Conservation (phyloP, 306 rosid species). For the Clitoria ternatea region DNA sequence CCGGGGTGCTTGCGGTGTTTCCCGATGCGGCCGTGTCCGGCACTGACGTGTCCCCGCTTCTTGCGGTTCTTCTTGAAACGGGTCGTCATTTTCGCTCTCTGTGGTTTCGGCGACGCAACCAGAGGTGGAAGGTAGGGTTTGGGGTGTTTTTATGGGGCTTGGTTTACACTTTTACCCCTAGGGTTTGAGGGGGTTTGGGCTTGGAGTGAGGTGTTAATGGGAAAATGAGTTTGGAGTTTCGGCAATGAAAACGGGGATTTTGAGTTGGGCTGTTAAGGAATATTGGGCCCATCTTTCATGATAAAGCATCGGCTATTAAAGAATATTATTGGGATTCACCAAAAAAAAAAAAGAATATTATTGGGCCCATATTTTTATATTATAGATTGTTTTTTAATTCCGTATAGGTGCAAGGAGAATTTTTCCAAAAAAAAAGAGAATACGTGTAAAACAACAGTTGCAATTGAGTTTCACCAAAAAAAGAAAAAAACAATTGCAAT, state of each 20-base stretch:
- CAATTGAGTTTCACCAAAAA: too few relatives aligned
- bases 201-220: not conserved
- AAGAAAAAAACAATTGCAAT: not conserved
- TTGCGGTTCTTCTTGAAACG: slow-evolving; percentile 87
- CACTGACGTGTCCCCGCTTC: slow-evolving; percentile 95
- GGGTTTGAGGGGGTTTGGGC: slow-evolving; percentile 12
- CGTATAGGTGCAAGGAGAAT: too few relatives aligned
- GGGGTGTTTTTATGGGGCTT: not conserved
- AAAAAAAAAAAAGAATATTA: too few relatives aligned
- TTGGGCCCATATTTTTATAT: too few relatives aligned
- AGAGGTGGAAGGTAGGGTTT: slow-evolving; percentile 10
- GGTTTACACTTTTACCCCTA: slow-evolving; percentile 35
- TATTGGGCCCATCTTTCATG: not conserved
- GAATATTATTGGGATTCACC: too few relatives aligned
- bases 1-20: slow-evolving; percentile 91
- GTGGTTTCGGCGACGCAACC: slow-evolving; percentile 40
- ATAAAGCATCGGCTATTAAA: not conserved
- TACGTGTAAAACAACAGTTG: too few relatives aligned
- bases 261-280: not conserved
- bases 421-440: too few relatives aligned
- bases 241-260: not conserved
- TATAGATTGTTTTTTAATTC: too few relatives aligned
- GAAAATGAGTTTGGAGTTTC: not conserved
- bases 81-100: slow-evolving; percentile 55
- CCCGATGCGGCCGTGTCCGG: slow-evolving; percentile 82